Conservation (phyloP, 305 asterid species). For the Fraxinus dipetala region DNA sequence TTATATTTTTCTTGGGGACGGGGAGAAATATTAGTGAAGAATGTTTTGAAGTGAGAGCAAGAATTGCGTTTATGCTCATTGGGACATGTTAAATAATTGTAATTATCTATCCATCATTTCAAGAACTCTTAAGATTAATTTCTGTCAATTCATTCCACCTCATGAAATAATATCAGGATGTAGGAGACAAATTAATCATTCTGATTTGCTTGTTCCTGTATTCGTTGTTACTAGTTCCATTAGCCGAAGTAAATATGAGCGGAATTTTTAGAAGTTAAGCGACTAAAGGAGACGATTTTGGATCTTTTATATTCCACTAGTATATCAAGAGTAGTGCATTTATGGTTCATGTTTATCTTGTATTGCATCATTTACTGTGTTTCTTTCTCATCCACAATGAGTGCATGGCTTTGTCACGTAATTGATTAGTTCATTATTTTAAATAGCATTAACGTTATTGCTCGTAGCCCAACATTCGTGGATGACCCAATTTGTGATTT, state of each 20-base stretch:
- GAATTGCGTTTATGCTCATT: background rate
- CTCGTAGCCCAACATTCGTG: no score
- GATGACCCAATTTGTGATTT: no score
- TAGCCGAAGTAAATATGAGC: background rate
- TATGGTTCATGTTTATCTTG: background rate
- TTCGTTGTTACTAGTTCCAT: background rate
- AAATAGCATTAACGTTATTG: background rate
- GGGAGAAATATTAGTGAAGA: background rate
- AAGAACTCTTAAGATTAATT: background rate
- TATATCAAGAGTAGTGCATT: background rate
- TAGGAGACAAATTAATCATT: background rate
- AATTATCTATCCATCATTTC: background rate
- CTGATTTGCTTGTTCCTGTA: background rate
- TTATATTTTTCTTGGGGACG: background rate
- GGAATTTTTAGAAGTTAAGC: background rate
- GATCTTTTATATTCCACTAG: background rate
- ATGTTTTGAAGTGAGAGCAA: background rate
- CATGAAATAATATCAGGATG: background rate
- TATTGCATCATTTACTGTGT: background rate
- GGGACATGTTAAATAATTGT: background rate
- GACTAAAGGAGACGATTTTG: background rate
- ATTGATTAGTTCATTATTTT: background rate
- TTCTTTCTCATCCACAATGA: background rate
- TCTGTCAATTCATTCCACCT: background rate
- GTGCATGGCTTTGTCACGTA: background rate